These are phyloP conservation scores for Populus hybrid DNA, from an alignment of 441 rosid species.

Conservation along the genomic window DNA sequence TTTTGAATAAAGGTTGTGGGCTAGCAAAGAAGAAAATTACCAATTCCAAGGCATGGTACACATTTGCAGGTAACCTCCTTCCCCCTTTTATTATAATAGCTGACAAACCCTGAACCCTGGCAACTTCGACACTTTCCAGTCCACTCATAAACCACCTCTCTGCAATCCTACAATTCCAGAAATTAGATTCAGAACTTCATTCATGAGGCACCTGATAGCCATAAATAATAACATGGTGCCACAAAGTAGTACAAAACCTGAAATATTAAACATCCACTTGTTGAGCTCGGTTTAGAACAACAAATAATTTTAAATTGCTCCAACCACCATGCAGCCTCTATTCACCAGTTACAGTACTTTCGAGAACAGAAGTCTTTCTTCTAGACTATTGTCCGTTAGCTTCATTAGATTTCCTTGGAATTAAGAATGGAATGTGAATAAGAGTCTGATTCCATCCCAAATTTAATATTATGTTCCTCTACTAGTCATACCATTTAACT, in stretches of 20 bases:
- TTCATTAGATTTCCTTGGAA: not conserved
- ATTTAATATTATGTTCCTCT: not conserved
- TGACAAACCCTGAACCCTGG: constrained; percentile 80
- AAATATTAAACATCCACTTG: not conserved
- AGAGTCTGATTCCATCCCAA: not conserved
- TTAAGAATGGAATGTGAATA: not conserved
- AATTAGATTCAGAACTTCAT: constrained; percentile 14
- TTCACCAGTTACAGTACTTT: not conserved
- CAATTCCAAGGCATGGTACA: constrained; percentile 82
- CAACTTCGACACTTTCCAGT: constrained; percentile 91
- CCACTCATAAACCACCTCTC: constrained; percentile 90
- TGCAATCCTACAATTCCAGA: constrained; percentile 60
- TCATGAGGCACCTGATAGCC: not conserved
- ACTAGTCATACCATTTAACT: not conserved
- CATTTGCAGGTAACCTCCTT: constrained; percentile 83
- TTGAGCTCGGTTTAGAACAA: not conserved
- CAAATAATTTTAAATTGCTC: not conserved
- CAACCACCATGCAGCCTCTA: not conserved
- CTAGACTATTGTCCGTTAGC: not conserved
- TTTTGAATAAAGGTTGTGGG: not conserved
- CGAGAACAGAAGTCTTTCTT: not conserved
- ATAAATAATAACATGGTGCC: not conserved
- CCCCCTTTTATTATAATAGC: constrained; percentile 82
- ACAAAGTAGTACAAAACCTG: not conserved
- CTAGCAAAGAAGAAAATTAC: constrained; percentile 34